Evolutionary conservation across 371 early-diverging fungal genomes (phyloP), one percentile per base, ranked within the genome.

Genomic region (Apophysomyces trapeziformis): DNA sequence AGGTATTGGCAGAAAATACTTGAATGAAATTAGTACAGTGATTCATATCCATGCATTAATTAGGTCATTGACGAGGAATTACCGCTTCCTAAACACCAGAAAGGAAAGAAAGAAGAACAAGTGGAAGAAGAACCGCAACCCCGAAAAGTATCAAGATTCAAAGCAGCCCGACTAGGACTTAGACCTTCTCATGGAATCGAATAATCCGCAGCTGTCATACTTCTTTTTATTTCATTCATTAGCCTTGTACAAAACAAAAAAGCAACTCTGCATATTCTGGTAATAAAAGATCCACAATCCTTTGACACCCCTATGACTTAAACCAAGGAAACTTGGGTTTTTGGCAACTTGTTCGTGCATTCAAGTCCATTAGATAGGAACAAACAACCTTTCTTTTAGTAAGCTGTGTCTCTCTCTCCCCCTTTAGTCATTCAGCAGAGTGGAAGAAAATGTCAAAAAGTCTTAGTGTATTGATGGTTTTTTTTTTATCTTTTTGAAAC

Each of bases 31-130:
- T 50, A 7, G 7, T n/a, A 18, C 2, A 26, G 2, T 2, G 32
- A 26, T 26, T 26, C 32, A 26, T 3, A 18, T 45, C 1, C 18
- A 6, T 61, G 11, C 16, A n/a, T 7, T 45, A 8, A 13, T 5
- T 54, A 74, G 74, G 75, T 71, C 8, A 58, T 77, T 64, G 84
- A 83, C 35, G 84, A 83, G 65, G 81, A 80, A 6, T 45, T 83
- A 13, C 81, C 84, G 11, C 61, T 75, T 13, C 77, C 79, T 7
- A 76, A 54, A 18, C 63, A 68, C 5, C 7, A 13, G 4, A 59
- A 59, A 13, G 38, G 37, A 5, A 9, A 67, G 13, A 18, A 68
- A 16, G 62, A 72, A 18, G 57, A 63, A 5, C 36, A 67, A 47
- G 43, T 67, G 8, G 63, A 70, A 11, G 56, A 69, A 21, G 73